Percentiles rank a stretch among this genome's conserved stretches.
Conservation (phyloP, 2,329 filamentous ascomycete genomes). For the Alternaria alternata region DNA sequence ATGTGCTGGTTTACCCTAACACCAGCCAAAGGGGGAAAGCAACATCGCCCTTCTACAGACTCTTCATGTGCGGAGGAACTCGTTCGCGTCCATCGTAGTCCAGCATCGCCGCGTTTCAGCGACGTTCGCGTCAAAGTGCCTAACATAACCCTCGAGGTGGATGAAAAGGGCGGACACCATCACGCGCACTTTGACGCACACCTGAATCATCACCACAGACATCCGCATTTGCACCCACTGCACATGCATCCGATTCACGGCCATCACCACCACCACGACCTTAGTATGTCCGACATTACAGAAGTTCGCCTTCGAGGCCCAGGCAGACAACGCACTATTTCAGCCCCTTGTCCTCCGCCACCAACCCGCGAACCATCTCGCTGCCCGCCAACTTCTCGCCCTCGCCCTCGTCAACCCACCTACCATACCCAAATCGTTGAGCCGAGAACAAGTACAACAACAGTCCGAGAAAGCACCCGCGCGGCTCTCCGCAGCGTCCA, state of each 20-base stretch:
- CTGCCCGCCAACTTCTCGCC: slow-evolving; percentile 10
- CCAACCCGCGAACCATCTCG: slow-evolving; percentile 20
- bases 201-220: slow-evolving; percentile 26
- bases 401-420: slow-evolving; percentile 29
- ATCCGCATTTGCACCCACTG: slow-evolving; percentile 35
- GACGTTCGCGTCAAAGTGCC: slow-evolving; percentile 35
- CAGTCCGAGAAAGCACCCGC: slow-evolving; percentile 37
- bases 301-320: slow-evolving; percentile 27
- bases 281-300: slow-evolving; percentile 3
- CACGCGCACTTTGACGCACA: slow-evolving; percentile 30
- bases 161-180: slow-evolving; percentile 27
- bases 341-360: slow-evolving; percentile 26
- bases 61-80: slow-evolving; percentile 39
- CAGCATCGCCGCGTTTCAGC: slow-evolving; percentile 28
- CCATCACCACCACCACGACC: slow-evolving; percentile 16
- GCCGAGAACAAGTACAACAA: slow-evolving; percentile 16
- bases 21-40: slow-evolving; percentile 31
- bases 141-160: slow-evolving; percentile 26
- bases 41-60: slow-evolving; percentile 26
- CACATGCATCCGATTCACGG: slow-evolving; percentile 36
- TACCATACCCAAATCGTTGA: slow-evolving; percentile 44
- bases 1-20: slow-evolving; percentile 48
- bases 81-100: slow-evolving; percentile 38
- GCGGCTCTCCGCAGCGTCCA: slow-evolving; percentile 32
- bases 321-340: slow-evolving; percentile 27